Percentiles rank a stretch among this genome's conserved stretches.
These are phyloP conservation scores for Salix arbutifolia DNA, from an alignment of 345 rosid genomes.

Conservation along the genomic window DNA sequence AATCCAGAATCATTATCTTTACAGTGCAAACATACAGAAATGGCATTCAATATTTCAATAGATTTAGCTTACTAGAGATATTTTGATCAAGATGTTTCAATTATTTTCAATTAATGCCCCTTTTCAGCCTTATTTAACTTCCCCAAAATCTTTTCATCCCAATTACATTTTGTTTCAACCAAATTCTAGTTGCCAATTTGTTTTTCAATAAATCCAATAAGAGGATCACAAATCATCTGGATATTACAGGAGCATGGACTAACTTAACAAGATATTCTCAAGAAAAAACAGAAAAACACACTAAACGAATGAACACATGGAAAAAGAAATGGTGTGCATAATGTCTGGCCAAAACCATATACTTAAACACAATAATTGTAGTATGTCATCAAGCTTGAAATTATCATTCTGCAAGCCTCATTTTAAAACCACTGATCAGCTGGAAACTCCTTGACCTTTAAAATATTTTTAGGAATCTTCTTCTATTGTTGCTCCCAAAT, in stretches of 20 bases:
- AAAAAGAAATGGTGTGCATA: no score
- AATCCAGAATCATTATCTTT: background rate
- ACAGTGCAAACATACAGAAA: background rate
- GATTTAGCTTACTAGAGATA: no score
- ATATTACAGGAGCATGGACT: background rate
- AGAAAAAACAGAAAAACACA: background rate
- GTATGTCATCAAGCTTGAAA: background rate
- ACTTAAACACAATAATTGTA: background rate
- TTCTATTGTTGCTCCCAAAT: background rate
- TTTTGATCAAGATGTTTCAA: no score
- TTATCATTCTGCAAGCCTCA: background rate
- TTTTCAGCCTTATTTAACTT: background rate
- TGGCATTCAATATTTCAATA: no score
- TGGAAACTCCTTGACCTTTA: background rate
- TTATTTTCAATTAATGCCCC: no score
- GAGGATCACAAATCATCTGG: background rate
- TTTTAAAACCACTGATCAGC: background rate
- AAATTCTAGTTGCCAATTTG: background rate
- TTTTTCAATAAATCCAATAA: background rate
- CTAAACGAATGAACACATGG: no score
- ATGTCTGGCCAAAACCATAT: background rate
- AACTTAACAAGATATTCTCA: background rate
- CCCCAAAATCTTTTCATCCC: background rate
- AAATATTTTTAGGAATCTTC: background rate
- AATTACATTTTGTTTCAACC: background rate